Evolutionary conservation across 2,329 filamentous ascomycete genomes (phyloP), one percentile per base, ranked within the genome.

Genomic region (Thyridium curvatum): DNA sequence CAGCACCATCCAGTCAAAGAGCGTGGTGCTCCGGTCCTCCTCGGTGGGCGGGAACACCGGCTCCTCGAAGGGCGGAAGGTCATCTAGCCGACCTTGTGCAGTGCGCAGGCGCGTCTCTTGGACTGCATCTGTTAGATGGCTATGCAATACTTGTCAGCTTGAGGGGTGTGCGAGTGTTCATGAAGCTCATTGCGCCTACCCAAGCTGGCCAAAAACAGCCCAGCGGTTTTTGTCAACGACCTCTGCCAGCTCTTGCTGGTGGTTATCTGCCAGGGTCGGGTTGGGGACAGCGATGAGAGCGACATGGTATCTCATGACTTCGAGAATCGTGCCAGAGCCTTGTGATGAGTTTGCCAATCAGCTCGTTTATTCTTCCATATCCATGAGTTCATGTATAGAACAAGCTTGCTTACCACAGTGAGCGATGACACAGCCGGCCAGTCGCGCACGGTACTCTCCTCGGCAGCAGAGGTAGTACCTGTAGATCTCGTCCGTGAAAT

Each of bases 201-300:
- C 69, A 32, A 87, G 64, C 38, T 71, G 66, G 10, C 84, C 85
- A 50, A 82, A 73, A n/a, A 90, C 71, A 3, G 87, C 79, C 61
- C 94, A 94, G 17, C 84, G 82, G 48, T 87, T 77, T 17, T 70
- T 65, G 26, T 84, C 77, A 41, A 97, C 73, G 48, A 86, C 82
- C 36, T 80, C 70, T 1, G 91, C 91, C 39, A 98, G 74, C 59
- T 97, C 88, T 15, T 79, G 74, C 61, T 98, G 93, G 56, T 98
- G 93, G 52, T 98, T 91, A 54, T 94, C 82, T 51, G 95, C 74
- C 1, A 98, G 74, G 7, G 71, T 69, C 2, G 79, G 73, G 58
- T 98, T 98, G 3, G 91, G 86, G 3, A 98, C 89, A 1, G 95
- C 87, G 36, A 98, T 74, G n/a, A 97, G 67, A 3, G 86, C 82